These are phyloP conservation scores for Medicago lupulina DNA, from an alignment of 306 rosid species.

Conservation along the genomic window DNA sequence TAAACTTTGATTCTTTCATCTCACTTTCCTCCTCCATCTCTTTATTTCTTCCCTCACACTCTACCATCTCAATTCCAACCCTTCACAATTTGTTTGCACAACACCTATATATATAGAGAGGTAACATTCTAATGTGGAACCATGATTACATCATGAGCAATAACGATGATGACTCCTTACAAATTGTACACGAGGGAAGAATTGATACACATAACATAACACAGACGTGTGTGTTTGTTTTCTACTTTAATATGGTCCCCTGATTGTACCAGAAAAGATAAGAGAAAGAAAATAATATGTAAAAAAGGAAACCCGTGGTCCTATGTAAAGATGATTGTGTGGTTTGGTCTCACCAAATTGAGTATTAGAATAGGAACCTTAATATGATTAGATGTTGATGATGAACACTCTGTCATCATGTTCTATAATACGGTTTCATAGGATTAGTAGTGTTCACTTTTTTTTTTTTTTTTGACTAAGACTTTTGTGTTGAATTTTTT, in stretches of 20 bases:
- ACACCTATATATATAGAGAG: not conserved
- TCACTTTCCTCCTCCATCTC: conserved; percentile 54
- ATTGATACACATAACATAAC: conserved; percentile 32
- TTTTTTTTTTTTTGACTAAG: no score
- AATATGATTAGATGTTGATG: not conserved
- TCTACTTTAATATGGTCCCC: conserved; percentile 50
- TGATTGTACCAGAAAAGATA: conserved; percentile 33
- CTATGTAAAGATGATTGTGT: conserved; percentile 37
- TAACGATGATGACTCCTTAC: conserved; percentile 40
- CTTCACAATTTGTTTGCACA: not conserved
- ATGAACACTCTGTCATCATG: conserved; percentile 22
- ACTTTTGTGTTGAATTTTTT: not conserved
- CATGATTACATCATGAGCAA: conserved; percentile 44
- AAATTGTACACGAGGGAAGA: conserved; percentile 19
- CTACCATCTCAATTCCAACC: not conserved
- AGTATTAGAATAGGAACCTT: conserved; percentile 27
- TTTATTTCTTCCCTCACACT: conserved; percentile 14
- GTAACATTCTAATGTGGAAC: conserved; percentile 1
- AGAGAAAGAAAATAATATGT: not conserved
- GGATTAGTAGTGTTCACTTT: not conserved
- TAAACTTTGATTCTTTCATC: conserved; percentile 68
- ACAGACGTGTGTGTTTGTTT: conserved; percentile 44
- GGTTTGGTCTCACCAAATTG: conserved; percentile 30
- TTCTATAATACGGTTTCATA: conserved; percentile 17
- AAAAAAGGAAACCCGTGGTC: conserved; percentile 40